Evolutionary conservation across 2,329 filamentous ascomycete genomes (phyloP).

Genomic region (Tetracladium maxilliforme): DNA sequence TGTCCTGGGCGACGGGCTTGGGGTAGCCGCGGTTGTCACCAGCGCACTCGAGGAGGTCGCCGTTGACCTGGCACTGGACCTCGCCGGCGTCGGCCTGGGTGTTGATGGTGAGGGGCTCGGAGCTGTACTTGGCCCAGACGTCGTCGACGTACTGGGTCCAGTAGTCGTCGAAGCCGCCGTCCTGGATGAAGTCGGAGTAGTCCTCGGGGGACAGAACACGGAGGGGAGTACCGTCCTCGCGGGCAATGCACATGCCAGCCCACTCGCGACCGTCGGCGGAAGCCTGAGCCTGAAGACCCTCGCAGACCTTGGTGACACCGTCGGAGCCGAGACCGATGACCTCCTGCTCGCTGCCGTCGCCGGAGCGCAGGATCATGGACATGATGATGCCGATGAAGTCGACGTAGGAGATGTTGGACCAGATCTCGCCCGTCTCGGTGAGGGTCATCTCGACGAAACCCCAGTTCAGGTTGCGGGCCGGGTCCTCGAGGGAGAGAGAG

Average conservation of each 20-base stretch:
- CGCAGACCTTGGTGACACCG: slow-evolving; percentile 39
- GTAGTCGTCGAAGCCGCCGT: slow-evolving; percentile 22
- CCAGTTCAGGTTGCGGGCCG: slow-evolving; percentile 48
- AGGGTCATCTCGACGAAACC: slow-evolving; percentile 57
- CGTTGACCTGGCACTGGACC: slow-evolving; percentile 22
- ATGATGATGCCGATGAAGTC: slow-evolving; percentile 61
- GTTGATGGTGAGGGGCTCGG: slow-evolving; percentile 36
- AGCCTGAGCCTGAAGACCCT: slow-evolving; percentile 37
- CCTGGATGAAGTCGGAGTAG: slow-evolving; percentile 18
- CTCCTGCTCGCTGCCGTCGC: slow-evolving; percentile 25
- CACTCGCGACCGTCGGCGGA: slow-evolving; percentile 40
- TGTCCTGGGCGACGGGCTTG: slow-evolving; percentile 43
- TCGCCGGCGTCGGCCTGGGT: slow-evolving; percentile 46
- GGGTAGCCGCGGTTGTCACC: slow-evolving; percentile 36
- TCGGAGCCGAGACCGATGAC: slow-evolving; percentile 42
- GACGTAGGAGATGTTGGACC: slow-evolving; percentile 58
- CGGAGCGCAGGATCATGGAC: slow-evolving; percentile 30
- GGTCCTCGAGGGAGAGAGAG: slow-evolving; percentile 52
- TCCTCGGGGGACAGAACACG: slow-evolving; percentile 26
- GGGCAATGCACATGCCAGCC: slow-evolving; percentile 35
- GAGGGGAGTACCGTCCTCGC: slow-evolving; percentile 13
- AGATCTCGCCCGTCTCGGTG: slow-evolving; percentile 39
- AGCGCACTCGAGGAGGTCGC: slow-evolving; percentile 37
- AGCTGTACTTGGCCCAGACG: slow-evolving; percentile 23
- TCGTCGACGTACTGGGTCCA: slow-evolving; percentile 28